Evolutionary conservation across 2,329 filamentous ascomycete species (phyloP), one percentile per base, ranked within the genome.

Genomic region (Dactylella cylindrospora): DNA sequence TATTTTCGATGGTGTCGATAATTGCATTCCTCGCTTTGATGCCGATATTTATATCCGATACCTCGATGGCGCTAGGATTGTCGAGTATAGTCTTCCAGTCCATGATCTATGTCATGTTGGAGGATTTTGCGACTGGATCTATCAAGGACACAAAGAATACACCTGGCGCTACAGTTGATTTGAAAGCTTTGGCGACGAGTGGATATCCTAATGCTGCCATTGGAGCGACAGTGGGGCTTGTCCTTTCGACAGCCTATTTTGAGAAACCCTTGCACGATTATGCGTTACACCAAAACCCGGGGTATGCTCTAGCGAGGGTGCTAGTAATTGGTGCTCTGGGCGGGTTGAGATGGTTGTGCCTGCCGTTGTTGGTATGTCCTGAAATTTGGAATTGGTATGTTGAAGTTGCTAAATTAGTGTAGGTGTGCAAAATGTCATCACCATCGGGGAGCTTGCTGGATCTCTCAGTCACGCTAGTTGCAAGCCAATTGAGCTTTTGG

Each of bases 401-500:
- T 8, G 15, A 8, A 23, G 17, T 29, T 13, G 8, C 28, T 44
- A 28, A 44, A 13, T 9, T 28, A 13, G 2, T 20, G 20, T 35
- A 62, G 57, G 31, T 62, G 9, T 62, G 49, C 3, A 54, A 49
- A 13, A 32, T 62, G 15, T 54, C 57, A 4, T 54, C 57, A 10
- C 57, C 57, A 26, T 54, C 57, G 36, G 57, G 57, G 3, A 50
- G 57, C 19, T 23, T 62, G 25, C 28, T 62, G 5, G 57, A 62
- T 38, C 36, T 62, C 10, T 53, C 57, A 1, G 45, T 54, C 32
- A 54, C 57, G 5, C 17, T 62, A 22, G 31, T 54, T 13, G 49
- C 57, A 2, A 62, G 57, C 17, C 57, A 62, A 35, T 39, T 47
- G 36, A 43, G 36, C 8, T 5, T 62, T 10, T 54, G 49, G 57